Conservation (phyloP, 208 protist species). For the Leishmania turanica region DNA sequence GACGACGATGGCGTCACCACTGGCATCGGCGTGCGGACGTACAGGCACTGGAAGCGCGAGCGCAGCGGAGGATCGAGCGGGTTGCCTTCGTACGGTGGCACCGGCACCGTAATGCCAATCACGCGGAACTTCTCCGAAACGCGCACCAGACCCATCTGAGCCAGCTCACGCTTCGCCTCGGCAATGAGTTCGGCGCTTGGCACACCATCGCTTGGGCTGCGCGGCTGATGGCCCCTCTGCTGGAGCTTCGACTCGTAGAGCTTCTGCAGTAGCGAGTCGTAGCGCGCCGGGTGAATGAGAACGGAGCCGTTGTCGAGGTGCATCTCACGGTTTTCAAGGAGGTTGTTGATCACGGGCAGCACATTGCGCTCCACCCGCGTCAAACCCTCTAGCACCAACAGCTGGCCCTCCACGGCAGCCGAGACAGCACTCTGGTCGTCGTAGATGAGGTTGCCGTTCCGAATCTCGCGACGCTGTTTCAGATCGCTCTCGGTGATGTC, state of each 20-base stretch:
- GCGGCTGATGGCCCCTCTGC: constrained; percentile 1
- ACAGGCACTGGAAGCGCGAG: constrained; percentile 86
- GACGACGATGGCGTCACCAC: constrained; percentile 28
- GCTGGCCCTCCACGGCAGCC: constrained; percentile 88
- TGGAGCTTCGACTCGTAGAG: constrained; percentile 33
- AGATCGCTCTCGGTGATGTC: constrained; percentile 96
- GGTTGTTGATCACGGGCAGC: constrained; percentile 94
- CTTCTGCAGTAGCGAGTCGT: constrained; percentile 81
- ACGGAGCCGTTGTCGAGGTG: constrained; percentile 93
- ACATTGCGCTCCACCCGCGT: constrained; percentile 96
- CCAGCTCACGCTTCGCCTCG: constrained; percentile 58
- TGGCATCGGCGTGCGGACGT: constrained; percentile 55
- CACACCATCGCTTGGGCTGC: not conserved
- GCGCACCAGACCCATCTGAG: constrained; percentile 80
- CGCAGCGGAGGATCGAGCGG: constrained; percentile 88
- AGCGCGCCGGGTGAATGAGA: constrained; percentile 89
- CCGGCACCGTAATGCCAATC: constrained; percentile 94
- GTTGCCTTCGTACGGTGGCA: constrained; percentile 83
- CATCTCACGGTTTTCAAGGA: constrained; percentile 97
- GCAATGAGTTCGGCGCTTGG: constrained; percentile 11
- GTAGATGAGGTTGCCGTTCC: constrained; percentile 87
- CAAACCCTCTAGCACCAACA: constrained; percentile 96
- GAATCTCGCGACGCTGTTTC: constrained; percentile 93
- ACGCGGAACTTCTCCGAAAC: constrained; percentile 94
- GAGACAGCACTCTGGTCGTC: constrained; percentile 93